These are phyloP conservation scores for Podospora sp. DNA, from an alignment of 495 filamentous ascomycete species.

Conservation along the genomic window DNA sequence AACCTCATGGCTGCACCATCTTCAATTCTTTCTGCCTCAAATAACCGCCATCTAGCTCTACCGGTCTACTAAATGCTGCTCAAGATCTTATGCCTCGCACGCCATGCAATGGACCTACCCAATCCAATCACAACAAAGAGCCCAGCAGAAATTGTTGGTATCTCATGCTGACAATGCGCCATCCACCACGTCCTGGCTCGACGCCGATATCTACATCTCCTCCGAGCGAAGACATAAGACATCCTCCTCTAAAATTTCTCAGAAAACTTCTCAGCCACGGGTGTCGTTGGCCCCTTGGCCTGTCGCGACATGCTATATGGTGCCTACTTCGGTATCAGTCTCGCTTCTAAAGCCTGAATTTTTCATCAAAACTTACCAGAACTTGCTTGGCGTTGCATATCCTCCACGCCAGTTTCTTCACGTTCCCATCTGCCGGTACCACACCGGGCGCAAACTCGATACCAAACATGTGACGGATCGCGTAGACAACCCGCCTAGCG, in stretches of 20 bases:
- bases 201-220: neutral
- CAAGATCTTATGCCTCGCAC: neutral
- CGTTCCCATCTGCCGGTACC: conserved; percentile 88
- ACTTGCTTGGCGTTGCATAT: conserved; percentile 95
- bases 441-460: conserved; percentile 93
- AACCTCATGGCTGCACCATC: neutral
- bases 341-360: neutral
- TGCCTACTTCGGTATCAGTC: conserved; percentile 49
- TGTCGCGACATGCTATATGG: conserved; percentile 66
- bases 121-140: conserved; percentile 2
- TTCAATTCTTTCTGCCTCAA: neutral
- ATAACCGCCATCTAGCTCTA: neutral
- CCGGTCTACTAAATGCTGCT: neutral
- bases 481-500: conserved; percentile 85
- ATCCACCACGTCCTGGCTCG: neutral
- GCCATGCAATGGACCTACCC: neutral
- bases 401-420: conserved; percentile 89
- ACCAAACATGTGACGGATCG: conserved; percentile 96
- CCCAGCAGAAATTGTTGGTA: conserved; percentile 2
- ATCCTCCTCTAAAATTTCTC: conserved; percentile 21
- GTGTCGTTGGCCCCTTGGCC: conserved; percentile 58
- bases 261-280: conserved; percentile 46
- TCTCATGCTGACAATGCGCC: conserved; percentile 19
- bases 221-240: neutral
- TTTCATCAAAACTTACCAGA: conserved; percentile 62